These are phyloP conservation scores for Lepidium aucheri DNA, from an alignment of 345 rosid species.

Conservation along the genomic window DNA sequence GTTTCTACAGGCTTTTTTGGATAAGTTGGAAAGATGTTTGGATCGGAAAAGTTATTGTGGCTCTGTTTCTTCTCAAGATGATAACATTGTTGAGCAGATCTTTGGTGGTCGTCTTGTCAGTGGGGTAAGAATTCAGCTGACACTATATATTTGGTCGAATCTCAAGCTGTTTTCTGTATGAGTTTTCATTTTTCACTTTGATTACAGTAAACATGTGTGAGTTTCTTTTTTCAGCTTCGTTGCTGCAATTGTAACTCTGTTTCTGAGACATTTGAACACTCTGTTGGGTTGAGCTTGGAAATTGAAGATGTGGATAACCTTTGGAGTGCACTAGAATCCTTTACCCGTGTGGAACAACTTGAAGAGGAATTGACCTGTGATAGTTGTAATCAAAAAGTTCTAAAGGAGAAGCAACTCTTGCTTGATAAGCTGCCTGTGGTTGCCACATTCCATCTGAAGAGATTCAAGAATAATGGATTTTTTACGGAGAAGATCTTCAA, in stretches of 20 bases:
- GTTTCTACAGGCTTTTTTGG: constrained; percentile 65
- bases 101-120: constrained; percentile 75
- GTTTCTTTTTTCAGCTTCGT: constrained; percentile 37
- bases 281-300: constrained; percentile 72
- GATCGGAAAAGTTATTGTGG: constrained; percentile 21
- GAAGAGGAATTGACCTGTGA: constrained; percentile 64
- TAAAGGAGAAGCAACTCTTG: constrained; percentile 70
- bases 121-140: constrained; percentile 34
- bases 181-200: neutral
- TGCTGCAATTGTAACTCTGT: constrained; percentile 62
- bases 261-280: constrained; percentile 54
- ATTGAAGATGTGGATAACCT: constrained; percentile 54
- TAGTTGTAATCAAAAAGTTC: constrained; percentile 53
- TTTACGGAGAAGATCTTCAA: constrained; percentile 64
- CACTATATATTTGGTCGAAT: neutral
- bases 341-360: constrained; percentile 68
- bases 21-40: constrained; percentile 57
- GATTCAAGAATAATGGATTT: constrained; percentile 71
- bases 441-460: constrained; percentile 76
- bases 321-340: constrained; percentile 54
- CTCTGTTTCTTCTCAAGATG: constrained; percentile 17
- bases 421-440: constrained; percentile 58
- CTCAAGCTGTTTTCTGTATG: neutral
- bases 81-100: constrained; percentile 45
- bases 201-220: neutral